Evolutionary conservation across 768 basidiomycete genomes (phyloP), one percentile per base, ranked within the genome.

Genomic region (Russula compacta): DNA sequence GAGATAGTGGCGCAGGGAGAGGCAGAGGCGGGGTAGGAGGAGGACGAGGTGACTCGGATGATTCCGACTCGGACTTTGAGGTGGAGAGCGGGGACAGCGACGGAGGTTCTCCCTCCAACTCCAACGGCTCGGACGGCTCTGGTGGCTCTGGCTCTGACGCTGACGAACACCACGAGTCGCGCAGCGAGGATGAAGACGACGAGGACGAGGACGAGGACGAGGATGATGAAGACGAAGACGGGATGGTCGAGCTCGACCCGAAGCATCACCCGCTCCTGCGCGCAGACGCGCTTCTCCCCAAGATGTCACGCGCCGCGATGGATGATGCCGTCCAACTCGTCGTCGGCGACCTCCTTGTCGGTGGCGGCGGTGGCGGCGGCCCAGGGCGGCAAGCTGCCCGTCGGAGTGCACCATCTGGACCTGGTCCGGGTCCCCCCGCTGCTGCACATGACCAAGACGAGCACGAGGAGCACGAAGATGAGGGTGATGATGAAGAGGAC

Each of bases 201-300:
- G 71, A 54, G n/a, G 43, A 24, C 33, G 44, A 10, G 40, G 74
- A 69, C 46, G 75, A 69, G 54, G 52, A 68, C 66, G 69, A 68
- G 51, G 74, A 69, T 6, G 77, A 71, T 3, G 76, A 73, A 33
- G 78, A 74, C 29, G 69, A 67, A 3, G 74, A 73, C 0, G 78
- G 76, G 14, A 77, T 74, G 4, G 76, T 74, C 32, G 79, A 79
- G 49, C 73, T 89, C 19, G 76, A 81, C 46, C 79, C 78, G 4
- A 76, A 76, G 21, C 75, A 77, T 47, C 87, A 89, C 69, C 65
- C 64, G 39, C 65, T 66, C 19, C 36, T 66, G 49, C 65, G 65
- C n/a, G 51, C 65, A 0, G 59, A 56, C 2, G 50, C 54, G 11
- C 43, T 66, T 56, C 43, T 66, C 53, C 65, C 65, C 11, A 60